Conservation (phyloP, 2,329 filamentous ascomycete genomes). For the Geosmithia flava region DNA sequence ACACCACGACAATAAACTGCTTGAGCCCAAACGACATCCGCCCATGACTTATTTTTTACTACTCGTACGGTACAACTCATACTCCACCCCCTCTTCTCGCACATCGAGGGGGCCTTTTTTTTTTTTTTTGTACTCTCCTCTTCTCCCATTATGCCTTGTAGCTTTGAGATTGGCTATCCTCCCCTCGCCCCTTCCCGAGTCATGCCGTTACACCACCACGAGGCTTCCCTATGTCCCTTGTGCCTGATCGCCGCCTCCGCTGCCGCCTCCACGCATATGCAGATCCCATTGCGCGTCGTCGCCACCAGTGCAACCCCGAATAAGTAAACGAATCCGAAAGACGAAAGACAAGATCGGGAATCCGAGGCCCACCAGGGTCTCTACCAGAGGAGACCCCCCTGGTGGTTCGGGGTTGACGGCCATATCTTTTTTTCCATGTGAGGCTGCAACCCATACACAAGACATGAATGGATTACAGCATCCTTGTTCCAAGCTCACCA, state of each 20-base stretch:
- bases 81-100: conserved; percentile 16
- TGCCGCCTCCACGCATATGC: not conserved
- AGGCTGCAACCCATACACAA: not conserved
- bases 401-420: not conserved
- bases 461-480: not conserved
- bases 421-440: not conserved
- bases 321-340: not conserved
- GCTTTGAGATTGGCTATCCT: not conserved
- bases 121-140: not conserved
- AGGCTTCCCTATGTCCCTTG: conserved; percentile 1
- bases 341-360: not conserved
- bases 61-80: not conserved
- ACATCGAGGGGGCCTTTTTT: not conserved
- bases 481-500: conserved; percentile 3
- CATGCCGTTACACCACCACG: not conserved
- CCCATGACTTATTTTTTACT: conserved; percentile 57
- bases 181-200: not conserved
- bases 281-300: not conserved
- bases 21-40: not conserved
- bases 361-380: not conserved
- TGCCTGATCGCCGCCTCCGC: conserved; percentile 1
- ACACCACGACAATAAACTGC: not conserved
- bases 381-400: not conserved
- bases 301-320: not conserved
- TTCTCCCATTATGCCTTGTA: conserved; percentile 1